These are phyloP conservation scores for Macrolepiota dolichaula DNA, from an alignment of 768 basidiomycete genomes.

Conservation along the genomic window DNA sequence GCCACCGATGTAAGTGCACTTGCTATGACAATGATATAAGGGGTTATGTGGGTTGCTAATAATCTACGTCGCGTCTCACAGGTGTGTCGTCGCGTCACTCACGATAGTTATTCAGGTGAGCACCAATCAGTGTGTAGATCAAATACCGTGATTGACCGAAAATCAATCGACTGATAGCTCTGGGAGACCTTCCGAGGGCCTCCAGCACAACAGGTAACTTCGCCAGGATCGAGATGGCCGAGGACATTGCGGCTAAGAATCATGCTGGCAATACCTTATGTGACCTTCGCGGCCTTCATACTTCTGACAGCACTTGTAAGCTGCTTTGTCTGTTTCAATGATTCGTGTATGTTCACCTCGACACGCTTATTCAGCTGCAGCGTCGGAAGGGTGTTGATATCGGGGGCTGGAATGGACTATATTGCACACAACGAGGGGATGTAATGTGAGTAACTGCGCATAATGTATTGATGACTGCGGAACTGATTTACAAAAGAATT, in stretches of 20 bases:
- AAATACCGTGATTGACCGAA: neutral
- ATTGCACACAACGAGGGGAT: constrained; percentile 37
- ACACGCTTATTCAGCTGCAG: constrained; percentile 15
- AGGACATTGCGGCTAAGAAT: constrained; percentile 2
- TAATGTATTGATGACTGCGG: neutral
- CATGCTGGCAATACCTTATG: constrained; percentile 26
- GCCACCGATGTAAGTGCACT: constrained; percentile 44
- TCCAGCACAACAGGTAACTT: constrained; percentile 14
- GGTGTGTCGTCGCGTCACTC: constrained; percentile 22
- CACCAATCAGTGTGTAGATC: neutral
- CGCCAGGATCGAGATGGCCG: constrained; percentile 13
- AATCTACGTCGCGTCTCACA: constrained; percentile 3
- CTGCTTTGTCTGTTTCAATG: neutral
- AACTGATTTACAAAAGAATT: constrained; percentile 14
- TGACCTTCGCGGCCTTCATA: constrained; percentile 40
- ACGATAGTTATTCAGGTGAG: constrained; percentile 25
- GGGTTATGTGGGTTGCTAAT: neutral
- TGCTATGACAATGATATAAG: neutral
- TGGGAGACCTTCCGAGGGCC: constrained; percentile 24
- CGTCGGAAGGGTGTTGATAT: constrained; percentile 21
- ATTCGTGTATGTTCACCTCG: neutral
- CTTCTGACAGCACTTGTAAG: constrained; percentile 35
- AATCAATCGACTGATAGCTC: constrained; percentile 13
- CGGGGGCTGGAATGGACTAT: constrained; percentile 39
- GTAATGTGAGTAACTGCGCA: constrained; percentile 29